Percentiles rank a stretch among this genome's conserved stretches.
Evolutionary conservation across 1,284 basidiomycete species (phyloP).

Genomic region (Albatrellus sp.): DNA sequence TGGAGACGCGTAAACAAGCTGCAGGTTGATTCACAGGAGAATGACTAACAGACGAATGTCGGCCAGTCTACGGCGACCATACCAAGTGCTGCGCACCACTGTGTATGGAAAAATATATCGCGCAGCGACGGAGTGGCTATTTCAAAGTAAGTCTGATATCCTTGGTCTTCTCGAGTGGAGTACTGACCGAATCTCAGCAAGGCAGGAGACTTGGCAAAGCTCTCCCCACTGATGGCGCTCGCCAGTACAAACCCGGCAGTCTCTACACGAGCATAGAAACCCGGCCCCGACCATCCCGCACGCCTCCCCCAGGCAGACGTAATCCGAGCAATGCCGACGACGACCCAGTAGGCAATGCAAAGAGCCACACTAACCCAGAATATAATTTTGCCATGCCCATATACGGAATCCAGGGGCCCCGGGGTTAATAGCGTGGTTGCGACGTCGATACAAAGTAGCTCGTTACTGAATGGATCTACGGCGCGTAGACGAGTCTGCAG

Average conservation of each 20-base stretch:
- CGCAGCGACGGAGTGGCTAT: conserved; percentile 85
- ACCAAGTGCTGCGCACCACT: conserved; percentile 77
- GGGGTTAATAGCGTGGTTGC: conserved; percentile 67
- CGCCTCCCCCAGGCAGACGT: conserved; percentile 75
- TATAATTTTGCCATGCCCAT: conserved; percentile 67
- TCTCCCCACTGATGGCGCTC: conserved; percentile 88
- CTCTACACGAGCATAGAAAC: conserved; percentile 57
- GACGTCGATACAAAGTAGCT: conserved; percentile 77
- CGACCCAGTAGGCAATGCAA: conserved; percentile 69
- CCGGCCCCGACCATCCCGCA: conserved; percentile 40
- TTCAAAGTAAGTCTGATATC: not conserved
- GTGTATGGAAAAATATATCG: conserved; percentile 87
- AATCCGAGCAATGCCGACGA: conserved; percentile 71
- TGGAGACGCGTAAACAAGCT: conserved; percentile 19
- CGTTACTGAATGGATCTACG: conserved; percentile 72
- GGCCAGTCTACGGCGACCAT: conserved; percentile 97
- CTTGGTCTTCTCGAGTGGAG: conserved; percentile 11
- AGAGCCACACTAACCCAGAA: conserved; percentile 77
- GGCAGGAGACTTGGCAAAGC: conserved; percentile 74
- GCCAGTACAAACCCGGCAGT: conserved; percentile 79
- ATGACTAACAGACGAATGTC: conserved; percentile 67
- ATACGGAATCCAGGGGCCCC: conserved; percentile 33
- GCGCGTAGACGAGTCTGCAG: conserved; percentile 77
- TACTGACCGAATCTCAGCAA: conserved; percentile 77
- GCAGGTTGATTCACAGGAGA: not conserved